Conservation (phyloP, 352 stramenopile species). For the Phytopythium aichiense region DNA sequence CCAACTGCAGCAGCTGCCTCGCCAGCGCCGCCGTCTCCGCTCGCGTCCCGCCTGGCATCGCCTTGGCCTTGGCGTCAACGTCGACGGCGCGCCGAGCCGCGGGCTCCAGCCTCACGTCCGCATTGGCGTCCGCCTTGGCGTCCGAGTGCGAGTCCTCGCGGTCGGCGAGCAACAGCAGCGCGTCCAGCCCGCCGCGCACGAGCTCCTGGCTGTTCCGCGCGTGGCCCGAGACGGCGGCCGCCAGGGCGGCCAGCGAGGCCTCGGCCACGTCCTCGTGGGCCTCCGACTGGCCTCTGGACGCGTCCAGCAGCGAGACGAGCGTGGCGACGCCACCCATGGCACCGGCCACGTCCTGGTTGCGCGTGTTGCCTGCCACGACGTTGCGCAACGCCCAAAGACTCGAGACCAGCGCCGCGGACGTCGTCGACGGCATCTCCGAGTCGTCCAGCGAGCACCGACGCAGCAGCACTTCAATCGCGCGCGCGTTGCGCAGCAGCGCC, state of each 20-base stretch:
- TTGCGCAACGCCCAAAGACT: slow-evolving; percentile 70
- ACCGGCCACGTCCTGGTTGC: slow-evolving; percentile 60
- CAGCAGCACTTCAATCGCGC: slow-evolving; percentile 58
- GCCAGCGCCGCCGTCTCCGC: slow-evolving; percentile 46
- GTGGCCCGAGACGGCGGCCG: slow-evolving; percentile 52
- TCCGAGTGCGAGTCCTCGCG: slow-evolving; percentile 11
- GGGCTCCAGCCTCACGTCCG: slow-evolving; percentile 17
- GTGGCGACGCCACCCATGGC: slow-evolving; percentile 43
- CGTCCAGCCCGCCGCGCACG: slow-evolving; percentile 52
- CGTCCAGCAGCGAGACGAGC: slow-evolving; percentile 44
- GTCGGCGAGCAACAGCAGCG: slow-evolving; percentile 55
- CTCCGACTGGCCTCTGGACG: not conserved
- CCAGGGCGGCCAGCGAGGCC: slow-evolving; percentile 45
- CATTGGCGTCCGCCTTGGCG: slow-evolving; percentile 28
- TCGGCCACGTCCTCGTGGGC: slow-evolving; percentile 43
- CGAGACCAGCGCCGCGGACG: slow-evolving; percentile 37
- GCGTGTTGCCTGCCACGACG: slow-evolving; percentile 44
- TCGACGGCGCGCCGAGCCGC: slow-evolving; percentile 1
- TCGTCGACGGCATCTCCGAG: not conserved
- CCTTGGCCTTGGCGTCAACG: no score
- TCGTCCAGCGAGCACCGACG: slow-evolving; percentile 10
- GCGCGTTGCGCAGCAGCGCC: slow-evolving; percentile 55
- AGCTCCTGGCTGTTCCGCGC: slow-evolving; percentile 60
- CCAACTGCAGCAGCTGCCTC: slow-evolving; percentile 53
- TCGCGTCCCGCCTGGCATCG: slow-evolving; percentile 8